phyloP scores from a whole-genome alignment of 2,329 filamentous ascomycete genomes.

The Arachnopeziza araneosa region DNA sequence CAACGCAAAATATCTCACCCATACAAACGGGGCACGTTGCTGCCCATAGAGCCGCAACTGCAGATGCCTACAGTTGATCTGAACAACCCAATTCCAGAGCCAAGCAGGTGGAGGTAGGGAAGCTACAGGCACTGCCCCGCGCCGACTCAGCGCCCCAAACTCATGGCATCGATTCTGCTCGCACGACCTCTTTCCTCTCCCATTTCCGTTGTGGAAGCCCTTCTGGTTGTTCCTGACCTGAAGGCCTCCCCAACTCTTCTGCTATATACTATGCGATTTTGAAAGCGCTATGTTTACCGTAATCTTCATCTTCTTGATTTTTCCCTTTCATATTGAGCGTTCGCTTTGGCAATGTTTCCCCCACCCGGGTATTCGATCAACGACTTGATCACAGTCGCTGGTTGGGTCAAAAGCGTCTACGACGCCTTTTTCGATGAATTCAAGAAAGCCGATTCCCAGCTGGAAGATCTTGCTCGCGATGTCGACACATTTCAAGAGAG shows the following conservation, averaged over 20 bases:
- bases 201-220: not conserved
- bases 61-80: not conserved
- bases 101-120: not conserved
- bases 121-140: not conserved
- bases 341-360: not conserved
- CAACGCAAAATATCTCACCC: not conserved
- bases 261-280: not conserved
- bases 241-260: not conserved
- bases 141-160: not conserved
- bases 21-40: not conserved
- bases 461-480: constrained; percentile 1
- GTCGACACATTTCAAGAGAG: constrained; percentile 1
- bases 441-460: not conserved
- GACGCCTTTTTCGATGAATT: constrained; percentile 4
- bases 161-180: not conserved
- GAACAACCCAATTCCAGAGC: not conserved
- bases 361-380: constrained; percentile 2
- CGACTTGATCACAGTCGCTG: constrained; percentile 2
- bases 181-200: not conserved
- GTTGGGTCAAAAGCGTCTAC: not conserved
- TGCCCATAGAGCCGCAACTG: not conserved
- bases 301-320: not conserved
- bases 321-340: not conserved
- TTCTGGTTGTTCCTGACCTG: not conserved
- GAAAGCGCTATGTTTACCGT: not conserved